These are phyloP conservation scores for Sistotremastrum niveocremeum DNA, from an alignment of 768 basidiomycete genomes.

Conservation along the genomic window DNA sequence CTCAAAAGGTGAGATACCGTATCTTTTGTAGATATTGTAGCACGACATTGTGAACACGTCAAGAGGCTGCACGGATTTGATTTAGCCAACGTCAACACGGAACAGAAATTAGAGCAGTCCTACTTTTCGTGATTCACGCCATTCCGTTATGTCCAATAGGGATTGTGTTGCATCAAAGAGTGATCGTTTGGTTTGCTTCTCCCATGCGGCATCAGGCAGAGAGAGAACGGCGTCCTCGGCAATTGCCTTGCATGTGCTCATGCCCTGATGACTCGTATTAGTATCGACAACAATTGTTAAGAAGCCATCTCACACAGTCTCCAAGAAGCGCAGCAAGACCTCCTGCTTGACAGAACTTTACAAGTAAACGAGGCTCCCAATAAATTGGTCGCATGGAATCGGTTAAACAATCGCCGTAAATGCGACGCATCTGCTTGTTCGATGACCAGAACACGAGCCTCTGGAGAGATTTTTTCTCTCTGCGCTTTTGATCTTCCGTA, in stretches of 20 bases:
- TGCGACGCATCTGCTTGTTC: conserved; percentile 6
- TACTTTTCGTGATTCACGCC: too few relatives aligned
- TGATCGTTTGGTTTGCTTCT: conserved; percentile 13
- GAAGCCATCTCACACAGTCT: conserved; percentile 11
- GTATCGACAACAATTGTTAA: not conserved
- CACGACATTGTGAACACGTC: conserved; percentile 4
- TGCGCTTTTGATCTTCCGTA: conserved; percentile 7
- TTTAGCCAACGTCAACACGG: too few relatives aligned
- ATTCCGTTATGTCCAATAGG: conserved; percentile 7
- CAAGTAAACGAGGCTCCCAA: conserved; percentile 8
- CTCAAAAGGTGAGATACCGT: conserved; percentile 16
- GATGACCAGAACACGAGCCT: conserved; percentile 14
- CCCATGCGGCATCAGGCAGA: conserved; percentile 15
- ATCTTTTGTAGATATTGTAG: conserved; percentile 14
- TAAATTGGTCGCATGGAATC: conserved; percentile 18
- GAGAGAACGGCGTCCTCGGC: conserved; percentile 9
- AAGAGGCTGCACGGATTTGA: too few relatives aligned
- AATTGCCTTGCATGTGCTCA: conserved; percentile 8
- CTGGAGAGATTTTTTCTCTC: conserved; percentile 9
- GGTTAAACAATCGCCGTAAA: conserved; percentile 15
- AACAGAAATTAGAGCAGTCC: too few relatives aligned
- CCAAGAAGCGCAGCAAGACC: conserved; percentile 15
- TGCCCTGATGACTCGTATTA: conserved; percentile 5
- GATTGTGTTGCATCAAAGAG: conserved; percentile 12
- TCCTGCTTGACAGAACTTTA: conserved; percentile 14